Evolutionary conservation across 768 basidiomycete genomes (phyloP), one percentile per base, ranked within the genome.

Genomic region (Tricholoma sp.): DNA sequence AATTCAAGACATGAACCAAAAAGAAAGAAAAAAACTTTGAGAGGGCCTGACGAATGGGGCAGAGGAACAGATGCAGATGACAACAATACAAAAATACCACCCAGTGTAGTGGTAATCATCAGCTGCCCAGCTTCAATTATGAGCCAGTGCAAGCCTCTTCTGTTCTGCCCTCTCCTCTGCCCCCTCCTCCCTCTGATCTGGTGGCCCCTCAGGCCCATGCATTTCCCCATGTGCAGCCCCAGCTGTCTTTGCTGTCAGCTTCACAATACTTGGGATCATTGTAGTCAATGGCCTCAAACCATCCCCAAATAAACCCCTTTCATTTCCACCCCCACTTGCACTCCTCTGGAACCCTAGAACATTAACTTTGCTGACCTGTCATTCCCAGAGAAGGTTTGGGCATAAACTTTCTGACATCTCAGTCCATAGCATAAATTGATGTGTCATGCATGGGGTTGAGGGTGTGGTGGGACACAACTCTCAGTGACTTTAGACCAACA

Each of bases 371-470:
- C 71, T 77, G 22, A 87, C 80, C 60, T 88, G 85, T 12, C 88
- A 78, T 62, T 86, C 89, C 91, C 91, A 92, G 5, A 94, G 71
- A 57, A 94, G 67, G 63, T 94, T 89, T 45, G 87, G 76, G 21
- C 94, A 77, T 61, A 96, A 72, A 57, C 86, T 88, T 71, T 96
- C 94, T 31, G 88, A 87, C 66, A 96, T 76, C 71, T 96, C 94
- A 4, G 85, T 88, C 56, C 84, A 78, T 47, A 95, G 77, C 90
- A 95, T 94, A 61, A 82, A 80, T 51, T 89, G 78, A 2, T 93
- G 81, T 2, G 91, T 94, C 43, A 93, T 92, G 34, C 89, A 84
- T 0, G 94, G 94, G 0, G 91, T 91, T 62, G 87, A 86, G 2
- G 90, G 89, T n/a, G 82, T 74, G 0, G 78, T 72, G 31, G 81